Evolutionary conservation across 1,139 yeast species (phyloP).

Genomic region (Spathaspora sp.): DNA sequence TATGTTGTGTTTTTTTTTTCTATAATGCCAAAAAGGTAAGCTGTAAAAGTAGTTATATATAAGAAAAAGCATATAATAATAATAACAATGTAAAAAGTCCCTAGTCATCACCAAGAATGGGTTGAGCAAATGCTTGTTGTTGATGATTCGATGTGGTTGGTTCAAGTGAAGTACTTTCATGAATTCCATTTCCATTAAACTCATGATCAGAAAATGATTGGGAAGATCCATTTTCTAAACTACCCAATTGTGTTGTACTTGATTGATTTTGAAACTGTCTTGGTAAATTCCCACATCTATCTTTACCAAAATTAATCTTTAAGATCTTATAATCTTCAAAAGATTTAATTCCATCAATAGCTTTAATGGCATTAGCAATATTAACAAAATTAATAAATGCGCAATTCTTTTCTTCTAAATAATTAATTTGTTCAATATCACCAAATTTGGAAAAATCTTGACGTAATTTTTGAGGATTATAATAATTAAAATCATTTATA

Average conservation of each 20-base stretch:
- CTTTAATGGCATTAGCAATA: constrained; percentile 80
- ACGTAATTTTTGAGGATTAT: constrained; percentile 55
- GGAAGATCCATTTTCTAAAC: constrained; percentile 23
- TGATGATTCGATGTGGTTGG: constrained; percentile 2
- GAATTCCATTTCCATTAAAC: constrained; percentile 10
- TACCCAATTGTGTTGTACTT: constrained; percentile 11
- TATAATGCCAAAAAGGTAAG: not conserved
- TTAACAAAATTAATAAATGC: constrained; percentile 80
- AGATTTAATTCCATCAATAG: constrained; percentile 61
- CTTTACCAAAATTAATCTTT: constrained; percentile 83
- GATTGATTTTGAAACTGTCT: constrained; percentile 44
- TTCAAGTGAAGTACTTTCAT: not conserved
- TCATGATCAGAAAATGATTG: constrained; percentile 30
- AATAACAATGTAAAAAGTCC: not conserved
- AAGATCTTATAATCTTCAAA: constrained; percentile 55
- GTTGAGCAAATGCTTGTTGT: constrained; percentile 5
- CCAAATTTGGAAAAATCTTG: constrained; percentile 75
- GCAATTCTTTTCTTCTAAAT: constrained; percentile 75
- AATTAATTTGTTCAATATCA: constrained; percentile 76
- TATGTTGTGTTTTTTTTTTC: not conserved
- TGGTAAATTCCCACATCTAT: constrained; percentile 87
- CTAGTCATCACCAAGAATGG: not conserved
- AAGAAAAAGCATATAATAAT: not conserved
- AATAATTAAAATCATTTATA: constrained; percentile 46
- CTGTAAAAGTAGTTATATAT: not conserved